Base-by-base conservation (phyloP, 2,329 filamentous ascomycete species). In the Biscogniauxia mediterranea region DNA sequence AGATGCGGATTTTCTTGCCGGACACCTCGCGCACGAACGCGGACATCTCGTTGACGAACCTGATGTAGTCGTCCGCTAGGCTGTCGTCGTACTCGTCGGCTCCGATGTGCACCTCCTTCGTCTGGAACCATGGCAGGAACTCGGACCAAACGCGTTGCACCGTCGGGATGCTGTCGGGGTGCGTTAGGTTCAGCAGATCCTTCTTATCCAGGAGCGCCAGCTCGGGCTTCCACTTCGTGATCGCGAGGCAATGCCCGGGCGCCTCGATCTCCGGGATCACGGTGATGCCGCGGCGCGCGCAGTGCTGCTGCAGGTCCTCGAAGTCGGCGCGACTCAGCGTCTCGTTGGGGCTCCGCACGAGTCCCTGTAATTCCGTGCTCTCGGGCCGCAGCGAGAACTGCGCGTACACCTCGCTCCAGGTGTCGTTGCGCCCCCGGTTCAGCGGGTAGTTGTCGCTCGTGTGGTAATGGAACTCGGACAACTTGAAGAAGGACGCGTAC, bases 211-310 rank as follows among this genome's bases (percentile, higher is more conserved):
- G 68, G 4, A 85, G 71, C 0, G 80, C 80, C 3, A 85, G 70
- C 62, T 83, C 77, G 0, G 82, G 82, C 64, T 81, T 84, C 82
- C 83, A 85, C 66, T 85, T 82, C 0, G 80, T 83, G 23, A 85
- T 77, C 13, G 77, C 78, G 3, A 85, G 70, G 28, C 78, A 79
- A 61, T 85, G 83, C 0, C 83, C 83, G 0, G 83, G 83, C 0
- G 81, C 77, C 66, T 85, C 83, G 20, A 85, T 82, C 66, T 85
- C 83, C 0, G 83, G 82, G 5, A 85, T 75, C 0, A 85, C 73
- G 0, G 82, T 83, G 1, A 85, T 77, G 13, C 83, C 83, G 2
- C 82, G 74, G 0, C 73, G 66, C 0, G 80, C 83, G 62, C 83
- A 85, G 62, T 81, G 78, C 2, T 68, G 66, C 59, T 85, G 80